Base-by-base conservation (phyloP, 495 filamentous ascomycete genomes). In the Glarea lozoyensis region DNA sequence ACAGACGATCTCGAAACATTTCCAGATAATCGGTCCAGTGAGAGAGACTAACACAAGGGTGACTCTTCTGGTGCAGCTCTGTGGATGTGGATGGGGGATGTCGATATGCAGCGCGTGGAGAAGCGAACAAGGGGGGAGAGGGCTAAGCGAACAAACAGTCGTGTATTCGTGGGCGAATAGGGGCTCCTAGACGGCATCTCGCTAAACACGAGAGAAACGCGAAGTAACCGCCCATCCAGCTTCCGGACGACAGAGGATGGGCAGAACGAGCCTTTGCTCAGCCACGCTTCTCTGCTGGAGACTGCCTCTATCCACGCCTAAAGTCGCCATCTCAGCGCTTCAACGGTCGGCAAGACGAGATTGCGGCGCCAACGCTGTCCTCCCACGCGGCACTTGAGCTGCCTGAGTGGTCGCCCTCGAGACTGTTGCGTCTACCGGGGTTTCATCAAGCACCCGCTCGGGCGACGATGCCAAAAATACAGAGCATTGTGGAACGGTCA, bases 61-160 rank as follows among this genome's bases (percentile, higher is more conserved):
- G 47, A 48, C 40, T 50, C 44, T 39, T 39, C 10, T 11, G 12
- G 34, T 18, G 21, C 21, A 10, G 18, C 42, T 31, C 23, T 37
- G 13, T 53, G 43, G 31, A 12, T 33, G 43, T 23, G 41, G 18
- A 46, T 35, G 34, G 19, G 43, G 34, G 15, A 19, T 48, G 34
- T 37, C 25, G 16, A 43, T 49, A 45, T 56, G 53, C 53, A 49
- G 53, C 53, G 53, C 53, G 53, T 52, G 22, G 24, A 18, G 6
- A 33, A 40, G 5, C 18, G n/a, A 15, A 12, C 17, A 33, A 29
- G 25, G 38, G 45, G 27, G 32, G 10, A 12, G 4, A 33, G 25
- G 44, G n/a, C n/a, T n/a, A n/a, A n/a, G n/a, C n/a, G n/a, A n/a
- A 31, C 22, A 44, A 37, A 30, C 23, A 15, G 19, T 22, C 53